phyloP scores from a whole-genome alignment of 371 early-diverging fungal species.

The Mortierella sp. region DNA sequence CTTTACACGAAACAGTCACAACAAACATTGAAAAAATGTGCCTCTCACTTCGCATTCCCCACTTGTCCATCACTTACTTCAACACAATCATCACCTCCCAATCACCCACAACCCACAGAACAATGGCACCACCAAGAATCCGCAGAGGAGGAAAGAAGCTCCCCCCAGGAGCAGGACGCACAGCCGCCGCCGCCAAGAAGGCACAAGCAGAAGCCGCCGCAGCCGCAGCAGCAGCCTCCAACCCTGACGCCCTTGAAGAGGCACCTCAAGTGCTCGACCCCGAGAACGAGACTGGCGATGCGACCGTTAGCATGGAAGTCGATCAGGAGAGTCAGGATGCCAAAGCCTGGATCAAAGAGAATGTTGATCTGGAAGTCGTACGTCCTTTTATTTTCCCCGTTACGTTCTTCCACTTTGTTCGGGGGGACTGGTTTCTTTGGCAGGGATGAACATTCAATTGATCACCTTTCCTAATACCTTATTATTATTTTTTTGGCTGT shows the following conservation, averaged over 20 bases:
- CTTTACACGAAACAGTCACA: neutral
- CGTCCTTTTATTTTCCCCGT: too few species aligned
- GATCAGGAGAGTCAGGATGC: slow-evolving; percentile 59
- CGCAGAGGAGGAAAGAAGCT: slow-evolving; percentile 32
- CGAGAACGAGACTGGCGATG: slow-evolving; percentile 16
- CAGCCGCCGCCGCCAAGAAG: slow-evolving; percentile 23
- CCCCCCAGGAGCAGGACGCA: slow-evolving; percentile 28
- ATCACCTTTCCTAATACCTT: neutral
- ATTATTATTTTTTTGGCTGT: too few species aligned
- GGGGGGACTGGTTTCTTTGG: neutral
- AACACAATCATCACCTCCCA: neutral
- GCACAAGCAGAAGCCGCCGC: slow-evolving; percentile 10
- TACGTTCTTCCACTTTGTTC: too few species aligned
- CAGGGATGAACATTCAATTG: neutral
- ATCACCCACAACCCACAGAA: neutral
- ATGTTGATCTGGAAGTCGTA: slow-evolving; percentile 70
- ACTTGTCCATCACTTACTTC: neutral
- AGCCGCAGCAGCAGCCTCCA: neutral
- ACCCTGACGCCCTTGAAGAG: slow-evolving; percentile 17
- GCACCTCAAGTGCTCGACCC: slow-evolving; percentile 39
- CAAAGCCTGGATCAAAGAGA: slow-evolving; percentile 68
- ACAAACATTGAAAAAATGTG: slow-evolving; percentile 11
- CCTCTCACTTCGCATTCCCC: neutral
- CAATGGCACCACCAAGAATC: slow-evolving; percentile 35
- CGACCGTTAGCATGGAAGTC: slow-evolving; percentile 35